phyloP scores from a whole-genome alignment of 768 basidiomycete species.

The Pisolithus marmoratus region DNA sequence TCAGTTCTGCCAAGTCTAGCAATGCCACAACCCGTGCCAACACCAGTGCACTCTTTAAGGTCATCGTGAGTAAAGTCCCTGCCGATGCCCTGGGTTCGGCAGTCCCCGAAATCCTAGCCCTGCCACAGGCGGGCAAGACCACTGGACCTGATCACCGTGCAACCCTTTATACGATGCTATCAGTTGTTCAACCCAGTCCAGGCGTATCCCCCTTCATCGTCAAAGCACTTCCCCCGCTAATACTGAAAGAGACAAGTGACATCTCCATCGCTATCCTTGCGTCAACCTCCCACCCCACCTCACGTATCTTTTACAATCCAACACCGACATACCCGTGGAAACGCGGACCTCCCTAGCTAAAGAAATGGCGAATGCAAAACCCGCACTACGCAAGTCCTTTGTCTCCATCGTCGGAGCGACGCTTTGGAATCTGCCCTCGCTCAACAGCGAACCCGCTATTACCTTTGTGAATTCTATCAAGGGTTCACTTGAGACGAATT shows the following conservation, averaged over 20 bases:
- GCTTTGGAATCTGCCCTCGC: conserved; percentile 41
- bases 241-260: conserved; percentile 79
- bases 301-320: conserved; percentile 40
- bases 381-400: conserved; percentile 53
- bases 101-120: conserved; percentile 60
- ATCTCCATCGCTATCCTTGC: conserved; percentile 50
- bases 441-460: conserved; percentile 37
- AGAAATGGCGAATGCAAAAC: conserved; percentile 68
- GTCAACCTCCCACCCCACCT: conserved; percentile 57
- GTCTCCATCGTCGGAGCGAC: conserved; percentile 56
- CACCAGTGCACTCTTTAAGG: conserved; percentile 54
- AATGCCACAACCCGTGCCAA: conserved; percentile 55
- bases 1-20: conserved; percentile 71
- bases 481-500: conserved; percentile 59
- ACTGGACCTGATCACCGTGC: conserved; percentile 81
- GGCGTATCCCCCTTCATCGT: conserved; percentile 41
- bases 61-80: conserved; percentile 31
- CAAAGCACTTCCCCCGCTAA: conserved; percentile 35
- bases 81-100: conserved; percentile 39
- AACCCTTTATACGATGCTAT: conserved; percentile 75
- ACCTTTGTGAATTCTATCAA: conserved; percentile 50
- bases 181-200: conserved; percentile 42
- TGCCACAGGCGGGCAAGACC: conserved; percentile 82
- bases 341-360: conserved; percentile 50
- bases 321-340: conserved; percentile 39